phyloP scores from a whole-genome alignment of 305 asterid genomes.

The Fraxinus velutina region DNA sequence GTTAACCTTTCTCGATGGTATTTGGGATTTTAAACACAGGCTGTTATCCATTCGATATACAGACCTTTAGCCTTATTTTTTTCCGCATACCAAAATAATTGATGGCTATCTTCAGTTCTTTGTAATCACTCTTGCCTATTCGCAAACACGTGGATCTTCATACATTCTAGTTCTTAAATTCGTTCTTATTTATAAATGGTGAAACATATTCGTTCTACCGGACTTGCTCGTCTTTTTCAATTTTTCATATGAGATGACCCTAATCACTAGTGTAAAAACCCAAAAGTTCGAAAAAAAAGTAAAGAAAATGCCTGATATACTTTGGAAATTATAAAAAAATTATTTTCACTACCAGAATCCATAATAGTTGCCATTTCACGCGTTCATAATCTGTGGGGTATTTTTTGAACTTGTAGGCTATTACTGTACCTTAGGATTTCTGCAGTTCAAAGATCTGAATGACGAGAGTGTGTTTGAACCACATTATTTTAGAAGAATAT shows the following conservation, averaged over 20 bases:
- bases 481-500: too few relatives aligned
- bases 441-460: neutral
- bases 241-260: neutral
- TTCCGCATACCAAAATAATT: slow-evolving; percentile 42
- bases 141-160: neutral
- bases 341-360: neutral
- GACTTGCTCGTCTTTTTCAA: neutral
- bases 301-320: neutral
- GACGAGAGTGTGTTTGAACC: neutral
- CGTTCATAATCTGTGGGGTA: neutral
- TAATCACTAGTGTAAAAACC: neutral
- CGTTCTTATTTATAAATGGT: neutral
- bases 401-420: neutral
- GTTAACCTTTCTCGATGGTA: slow-evolving; percentile 23
- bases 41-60: slow-evolving; percentile 24
- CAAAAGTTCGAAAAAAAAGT: neutral
- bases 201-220: neutral
- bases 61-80: slow-evolving; percentile 6
- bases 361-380: neutral
- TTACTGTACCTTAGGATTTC: neutral
- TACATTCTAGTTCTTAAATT: neutral
- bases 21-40: slow-evolving; percentile 24
- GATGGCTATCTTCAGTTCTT: slow-evolving; percentile 21
- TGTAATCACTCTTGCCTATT: neutral
- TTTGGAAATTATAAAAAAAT: neutral